These are phyloP conservation scores for Dendrobium officinale DNA, from an alignment of 106 monocot species.

Conservation along the genomic window DNA sequence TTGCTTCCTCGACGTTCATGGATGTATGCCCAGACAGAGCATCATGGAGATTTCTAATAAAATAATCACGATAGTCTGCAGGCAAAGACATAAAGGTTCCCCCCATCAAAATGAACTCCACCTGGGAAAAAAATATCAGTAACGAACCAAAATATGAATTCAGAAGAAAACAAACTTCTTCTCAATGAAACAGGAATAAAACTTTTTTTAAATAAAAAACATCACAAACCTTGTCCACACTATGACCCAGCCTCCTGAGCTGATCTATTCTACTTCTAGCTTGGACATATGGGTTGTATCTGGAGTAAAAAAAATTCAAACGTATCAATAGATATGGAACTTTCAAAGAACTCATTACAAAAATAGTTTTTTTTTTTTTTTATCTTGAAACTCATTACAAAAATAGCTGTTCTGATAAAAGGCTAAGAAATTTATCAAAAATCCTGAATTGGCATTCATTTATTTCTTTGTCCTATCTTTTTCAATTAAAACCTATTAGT, in stretches of 20 bases:
- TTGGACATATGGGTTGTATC: conserved; percentile 99
- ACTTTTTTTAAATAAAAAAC: neutral
- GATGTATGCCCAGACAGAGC: conserved; percentile 97
- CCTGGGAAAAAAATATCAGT: conserved; percentile 33
- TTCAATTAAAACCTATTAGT: neutral
- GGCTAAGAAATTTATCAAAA: neutral
- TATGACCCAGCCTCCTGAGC: conserved; percentile 94
- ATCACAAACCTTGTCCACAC: conserved; percentile 86
- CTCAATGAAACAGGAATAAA: neutral
- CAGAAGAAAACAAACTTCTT: neutral
- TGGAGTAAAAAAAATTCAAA: conserved; percentile 15
- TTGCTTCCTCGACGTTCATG: conserved; percentile 93
- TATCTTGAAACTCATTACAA: neutral
- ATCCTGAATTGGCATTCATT: neutral
- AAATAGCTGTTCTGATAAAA: neutral
- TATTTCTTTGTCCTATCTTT: neutral
- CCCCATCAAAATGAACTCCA: conserved; percentile 99
- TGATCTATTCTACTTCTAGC: conserved; percentile 98
- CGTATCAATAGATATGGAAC: neutral
- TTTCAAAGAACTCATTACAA: neutral
- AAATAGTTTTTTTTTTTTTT: neutral
- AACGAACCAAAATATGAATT: conserved; percentile 1
- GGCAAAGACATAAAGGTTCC: conserved; percentile 99
- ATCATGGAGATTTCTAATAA: conserved; percentile 97
- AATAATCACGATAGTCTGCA: conserved; percentile 97